Percentiles rank a stretch among this genome's conserved stretches.
Evolutionary conservation across 495 filamentous ascomycete genomes (phyloP).

Genomic region (Penicillium crystallinum): DNA sequence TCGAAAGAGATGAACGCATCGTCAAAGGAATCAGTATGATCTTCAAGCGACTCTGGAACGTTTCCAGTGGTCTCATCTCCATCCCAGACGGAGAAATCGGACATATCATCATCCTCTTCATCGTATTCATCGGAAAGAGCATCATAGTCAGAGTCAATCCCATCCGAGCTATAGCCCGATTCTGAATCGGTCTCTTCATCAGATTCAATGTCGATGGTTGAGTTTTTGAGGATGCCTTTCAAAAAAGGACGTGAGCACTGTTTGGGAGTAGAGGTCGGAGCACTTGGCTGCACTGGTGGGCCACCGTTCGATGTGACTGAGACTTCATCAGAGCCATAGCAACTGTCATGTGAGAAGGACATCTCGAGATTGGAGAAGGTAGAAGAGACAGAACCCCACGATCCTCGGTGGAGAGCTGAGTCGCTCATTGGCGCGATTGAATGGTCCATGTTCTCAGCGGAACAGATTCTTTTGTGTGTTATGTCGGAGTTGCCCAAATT

Average conservation of each 20-base stretch:
- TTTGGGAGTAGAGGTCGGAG: slow-evolving; percentile 13
- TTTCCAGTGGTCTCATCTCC: slow-evolving; percentile 31
- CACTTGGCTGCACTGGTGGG: slow-evolving; percentile 19
- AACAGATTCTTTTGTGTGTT: not conserved
- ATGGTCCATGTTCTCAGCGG: slow-evolving; percentile 1
- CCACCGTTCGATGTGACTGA: slow-evolving; percentile 34
- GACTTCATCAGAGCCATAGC: slow-evolving; percentile 43
- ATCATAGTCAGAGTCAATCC: slow-evolving; percentile 33
- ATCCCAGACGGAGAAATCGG: slow-evolving; percentile 35
- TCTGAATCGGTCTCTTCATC: slow-evolving; percentile 32
- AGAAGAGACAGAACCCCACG: slow-evolving; percentile 43
- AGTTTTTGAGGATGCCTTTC: slow-evolving; percentile 42
- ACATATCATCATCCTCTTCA: slow-evolving; percentile 31
- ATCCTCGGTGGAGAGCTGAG: slow-evolving; percentile 25
- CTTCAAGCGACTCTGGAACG: slow-evolving; percentile 30
- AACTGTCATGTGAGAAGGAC: slow-evolving; percentile 44
- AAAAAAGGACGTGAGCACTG: slow-evolving; percentile 25
- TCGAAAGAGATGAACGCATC: slow-evolving; percentile 42
- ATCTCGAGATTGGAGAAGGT: slow-evolving; percentile 36
- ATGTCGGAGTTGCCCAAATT: not conserved
- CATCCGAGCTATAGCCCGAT: slow-evolving; percentile 42
- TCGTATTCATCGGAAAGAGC: slow-evolving; percentile 25
- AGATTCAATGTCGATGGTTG: slow-evolving; percentile 18
- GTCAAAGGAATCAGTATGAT: slow-evolving; percentile 35
- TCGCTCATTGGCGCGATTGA: slow-evolving; percentile 22